Evolutionary conservation across 2,329 filamentous ascomycete genomes (phyloP).

Genomic region (Epicoccum nigrum): DNA sequence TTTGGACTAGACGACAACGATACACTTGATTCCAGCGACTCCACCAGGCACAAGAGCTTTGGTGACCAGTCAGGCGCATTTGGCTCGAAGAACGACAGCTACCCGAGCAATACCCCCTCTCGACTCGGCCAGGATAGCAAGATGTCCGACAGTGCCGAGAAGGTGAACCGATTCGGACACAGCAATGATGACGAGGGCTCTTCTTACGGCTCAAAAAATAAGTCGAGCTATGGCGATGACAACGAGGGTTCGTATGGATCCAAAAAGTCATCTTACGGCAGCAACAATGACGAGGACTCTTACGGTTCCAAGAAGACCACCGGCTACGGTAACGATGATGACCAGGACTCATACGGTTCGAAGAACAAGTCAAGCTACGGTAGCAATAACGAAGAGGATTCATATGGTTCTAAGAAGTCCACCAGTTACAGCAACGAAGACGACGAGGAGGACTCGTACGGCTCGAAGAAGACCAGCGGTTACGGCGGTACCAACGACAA

Average conservation of each 20-base stretch:
- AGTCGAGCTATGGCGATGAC: too few relatives aligned
- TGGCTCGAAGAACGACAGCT: conserved; percentile 11
- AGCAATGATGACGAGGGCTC: too few relatives aligned
- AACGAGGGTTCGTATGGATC: too few relatives aligned
- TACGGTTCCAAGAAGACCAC: too few relatives aligned
- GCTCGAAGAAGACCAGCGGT: not conserved
- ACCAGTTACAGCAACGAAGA: not conserved
- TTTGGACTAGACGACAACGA: conserved; percentile 10
- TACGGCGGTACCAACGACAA: too few relatives aligned
- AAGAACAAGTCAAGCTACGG: too few relatives aligned
- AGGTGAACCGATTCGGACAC: not conserved
- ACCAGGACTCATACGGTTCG: too few relatives aligned
- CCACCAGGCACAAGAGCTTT: conserved; percentile 5
- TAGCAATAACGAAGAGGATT: not conserved
- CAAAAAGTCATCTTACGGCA: too few relatives aligned
- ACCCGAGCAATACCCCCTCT: not conserved
- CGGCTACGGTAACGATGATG: too few relatives aligned
- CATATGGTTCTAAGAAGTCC: not conserved
- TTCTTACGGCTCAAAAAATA: too few relatives aligned
- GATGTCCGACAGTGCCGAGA: not conserved
- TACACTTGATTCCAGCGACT: conserved; percentile 13
- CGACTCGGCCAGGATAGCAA: not conserved
- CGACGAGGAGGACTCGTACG: not conserved
- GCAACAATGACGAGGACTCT: too few relatives aligned
- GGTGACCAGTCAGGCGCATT: conserved; percentile 14